Percentiles rank a stretch among this genome's conserved stretches.
Conservation (phyloP, 208 protist species). For the Porcisia deanei region DNA sequence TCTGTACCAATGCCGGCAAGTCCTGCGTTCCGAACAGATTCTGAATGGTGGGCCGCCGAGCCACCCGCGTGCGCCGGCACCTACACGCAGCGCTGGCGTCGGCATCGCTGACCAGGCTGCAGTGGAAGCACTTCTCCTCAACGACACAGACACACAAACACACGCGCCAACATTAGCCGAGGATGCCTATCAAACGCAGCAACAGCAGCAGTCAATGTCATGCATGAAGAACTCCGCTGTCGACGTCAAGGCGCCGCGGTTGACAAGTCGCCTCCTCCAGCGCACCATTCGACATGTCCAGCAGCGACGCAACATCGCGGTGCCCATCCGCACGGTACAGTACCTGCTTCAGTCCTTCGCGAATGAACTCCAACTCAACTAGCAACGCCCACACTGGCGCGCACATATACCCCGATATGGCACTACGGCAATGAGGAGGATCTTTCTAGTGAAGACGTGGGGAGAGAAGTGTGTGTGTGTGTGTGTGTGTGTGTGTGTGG, state of each 20-base stretch:
- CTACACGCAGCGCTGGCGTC: not conserved
- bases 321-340: constrained; percentile 58
- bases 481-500: not conserved
- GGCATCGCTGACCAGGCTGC: not conserved
- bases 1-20: constrained; percentile 35
- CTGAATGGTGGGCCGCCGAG: not conserved
- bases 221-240: not conserved
- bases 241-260: not conserved
- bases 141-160: not conserved
- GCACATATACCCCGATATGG: not conserved
- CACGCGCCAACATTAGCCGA: not conserved
- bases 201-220: not conserved
- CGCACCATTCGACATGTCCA: constrained; percentile 47
- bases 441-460: not conserved
- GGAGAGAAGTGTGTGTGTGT: not conserved
- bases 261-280: constrained; percentile 30
- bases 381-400: not conserved
- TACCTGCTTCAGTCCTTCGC: constrained; percentile 55
- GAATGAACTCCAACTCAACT: constrained; percentile 36
- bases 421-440: not conserved
- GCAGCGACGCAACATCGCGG: constrained; percentile 50
- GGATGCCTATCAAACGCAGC: not conserved
- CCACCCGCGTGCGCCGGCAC: not conserved
- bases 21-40: constrained; percentile 8
- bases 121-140: not conserved